A percentile compares a stretch with the other conserved stretches of the same genome.
Conservation (phyloP, 192 early-diverging fungal genomes). For the Linnemannia exigua region DNA sequence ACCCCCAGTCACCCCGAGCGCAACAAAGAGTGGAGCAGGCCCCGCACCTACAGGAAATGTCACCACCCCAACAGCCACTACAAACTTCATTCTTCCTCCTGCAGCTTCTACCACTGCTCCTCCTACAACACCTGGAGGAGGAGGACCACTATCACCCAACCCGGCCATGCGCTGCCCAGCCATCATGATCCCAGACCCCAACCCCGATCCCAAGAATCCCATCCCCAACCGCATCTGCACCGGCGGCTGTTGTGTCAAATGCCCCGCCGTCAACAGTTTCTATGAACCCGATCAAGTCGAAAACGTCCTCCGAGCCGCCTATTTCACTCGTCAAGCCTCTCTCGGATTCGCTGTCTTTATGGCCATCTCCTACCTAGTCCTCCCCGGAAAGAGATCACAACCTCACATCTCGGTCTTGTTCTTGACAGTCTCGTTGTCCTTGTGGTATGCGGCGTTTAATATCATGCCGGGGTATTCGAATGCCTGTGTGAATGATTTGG, state of each 20-base stretch:
- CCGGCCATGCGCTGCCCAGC: conserved; percentile 13
- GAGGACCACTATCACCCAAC: not conserved
- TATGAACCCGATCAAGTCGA: conserved; percentile 41
- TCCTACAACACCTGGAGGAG: not conserved
- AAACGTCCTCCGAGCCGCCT: conserved; percentile 31
- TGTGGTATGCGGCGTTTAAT: conserved; percentile 52
- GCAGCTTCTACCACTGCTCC: not conserved
- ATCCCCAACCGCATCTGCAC: not conserved
- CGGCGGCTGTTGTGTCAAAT: conserved; percentile 33
- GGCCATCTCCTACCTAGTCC: conserved; percentile 39
- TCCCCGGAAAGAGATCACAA: conserved; percentile 46
- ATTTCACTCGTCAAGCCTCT: conserved; percentile 35
- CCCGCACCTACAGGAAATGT: not conserved
- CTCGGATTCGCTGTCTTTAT: conserved; percentile 34
- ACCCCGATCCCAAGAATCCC: not conserved
- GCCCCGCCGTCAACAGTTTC: conserved; percentile 44
- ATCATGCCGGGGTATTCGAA: conserved; percentile 41
- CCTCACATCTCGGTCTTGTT: conserved; percentile 56
- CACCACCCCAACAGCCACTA: not conserved
- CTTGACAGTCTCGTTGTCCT: conserved; percentile 39
- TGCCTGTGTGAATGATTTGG: conserved; percentile 37
- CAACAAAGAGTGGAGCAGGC: not conserved
- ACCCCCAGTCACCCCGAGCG: not conserved
- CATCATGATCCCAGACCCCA: conserved; percentile 30
- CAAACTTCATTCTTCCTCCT: not conserved